Evolutionary conservation across 2,329 filamentous ascomycete genomes (phyloP).

Genomic region (Trichothecium sympodiale): DNA sequence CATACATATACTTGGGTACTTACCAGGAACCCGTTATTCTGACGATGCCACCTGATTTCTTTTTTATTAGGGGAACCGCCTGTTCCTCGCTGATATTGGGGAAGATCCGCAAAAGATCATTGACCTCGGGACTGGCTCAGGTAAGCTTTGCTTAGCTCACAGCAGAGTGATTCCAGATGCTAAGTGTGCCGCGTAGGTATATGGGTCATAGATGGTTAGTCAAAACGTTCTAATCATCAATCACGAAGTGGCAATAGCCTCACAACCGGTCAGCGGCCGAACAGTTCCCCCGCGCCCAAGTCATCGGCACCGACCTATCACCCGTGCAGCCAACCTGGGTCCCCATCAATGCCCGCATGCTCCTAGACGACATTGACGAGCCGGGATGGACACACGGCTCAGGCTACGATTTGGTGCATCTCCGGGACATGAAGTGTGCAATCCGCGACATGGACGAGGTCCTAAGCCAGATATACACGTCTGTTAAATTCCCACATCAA

Average conservation of each 20-base stretch:
- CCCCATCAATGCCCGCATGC: constrained; percentile 48
- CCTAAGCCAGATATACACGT: constrained; percentile 26
- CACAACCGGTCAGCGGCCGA: constrained; percentile 31
- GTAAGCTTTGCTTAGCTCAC: constrained; percentile 17
- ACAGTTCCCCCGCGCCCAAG: constrained; percentile 27
- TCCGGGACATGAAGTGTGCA: constrained; percentile 34
- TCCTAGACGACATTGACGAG: constrained; percentile 50
- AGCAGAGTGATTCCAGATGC: too few species aligned
- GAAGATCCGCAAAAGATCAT: constrained; percentile 29
- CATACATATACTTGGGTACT: too few species aligned
- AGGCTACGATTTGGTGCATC: constrained; percentile 46
- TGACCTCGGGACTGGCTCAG: constrained; percentile 38
- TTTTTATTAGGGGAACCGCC: constrained; percentile 19
- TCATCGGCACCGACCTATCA: constrained; percentile 34
- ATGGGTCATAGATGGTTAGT: constrained; percentile 40
- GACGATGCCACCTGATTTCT: background rate
- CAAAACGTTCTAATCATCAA: too few species aligned
- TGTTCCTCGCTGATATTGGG: constrained; percentile 28
- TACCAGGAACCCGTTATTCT: too few species aligned
- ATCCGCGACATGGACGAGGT: constrained; percentile 40
- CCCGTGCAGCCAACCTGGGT: constrained; percentile 40
- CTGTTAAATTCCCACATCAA: constrained; percentile 5
- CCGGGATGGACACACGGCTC: constrained; percentile 42
- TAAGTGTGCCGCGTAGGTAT: too few species aligned
- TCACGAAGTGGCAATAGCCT: background rate